Conservation (phyloP, 2,329 filamentous ascomycete species). For the Metarhizium album region DNA sequence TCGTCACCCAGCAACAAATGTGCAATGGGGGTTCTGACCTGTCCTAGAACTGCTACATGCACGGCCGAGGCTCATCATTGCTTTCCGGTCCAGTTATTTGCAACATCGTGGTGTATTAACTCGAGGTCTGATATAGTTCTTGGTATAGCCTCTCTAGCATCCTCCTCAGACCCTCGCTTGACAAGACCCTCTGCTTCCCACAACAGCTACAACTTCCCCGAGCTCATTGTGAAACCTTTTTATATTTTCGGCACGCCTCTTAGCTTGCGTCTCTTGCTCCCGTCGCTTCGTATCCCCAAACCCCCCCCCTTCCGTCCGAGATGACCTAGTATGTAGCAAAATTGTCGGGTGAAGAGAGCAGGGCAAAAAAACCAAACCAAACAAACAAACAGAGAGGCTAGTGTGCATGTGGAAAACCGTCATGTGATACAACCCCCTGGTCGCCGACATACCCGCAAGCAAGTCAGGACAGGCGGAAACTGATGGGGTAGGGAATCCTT, state of each 20-base stretch:
- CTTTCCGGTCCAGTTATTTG: not conserved
- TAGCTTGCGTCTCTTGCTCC: not conserved
- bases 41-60: not conserved
- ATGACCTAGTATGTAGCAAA: not conserved
- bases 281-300: not conserved
- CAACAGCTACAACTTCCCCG: constrained; percentile 13
- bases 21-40: too few relatives aligned
- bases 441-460: constrained; percentile 19
- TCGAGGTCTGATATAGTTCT: constrained; percentile 20
- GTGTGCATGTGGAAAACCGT: constrained; percentile 21
- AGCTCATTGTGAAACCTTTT: not conserved
- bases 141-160: constrained; percentile 15
- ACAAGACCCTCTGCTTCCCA: constrained; percentile 4
- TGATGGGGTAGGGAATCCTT: constrained; percentile 24
- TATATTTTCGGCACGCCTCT: constrained; percentile 2
- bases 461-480: constrained; percentile 19
- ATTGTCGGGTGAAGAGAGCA: constrained; percentile 8
- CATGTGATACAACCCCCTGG: constrained; percentile 26
- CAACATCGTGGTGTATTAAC: constrained; percentile 28
- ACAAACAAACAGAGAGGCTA: constrained; percentile 14
- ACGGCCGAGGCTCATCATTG: not conserved
- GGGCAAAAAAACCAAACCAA: too few relatives aligned
- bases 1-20: too few relatives aligned
- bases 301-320: not conserved
- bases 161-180: not conserved